These are phyloP conservation scores for Arthromyces matolae DNA, from an alignment of 768 basidiomycete species.

Conservation along the genomic window DNA sequence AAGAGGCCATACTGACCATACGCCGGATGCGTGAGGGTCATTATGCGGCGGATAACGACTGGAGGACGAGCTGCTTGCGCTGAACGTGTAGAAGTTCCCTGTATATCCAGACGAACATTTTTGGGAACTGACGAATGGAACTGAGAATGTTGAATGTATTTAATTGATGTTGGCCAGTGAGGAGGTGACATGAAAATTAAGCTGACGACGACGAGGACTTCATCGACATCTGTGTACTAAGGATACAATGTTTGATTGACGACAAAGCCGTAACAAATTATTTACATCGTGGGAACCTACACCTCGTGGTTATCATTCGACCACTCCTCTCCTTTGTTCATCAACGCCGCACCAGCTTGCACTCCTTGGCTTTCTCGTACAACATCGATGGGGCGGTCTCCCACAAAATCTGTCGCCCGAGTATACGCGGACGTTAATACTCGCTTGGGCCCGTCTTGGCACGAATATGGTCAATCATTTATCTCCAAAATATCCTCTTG, in stretches of 20 bases:
- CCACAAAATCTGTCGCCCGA: conserved; percentile 76
- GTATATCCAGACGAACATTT: conserved; percentile 36
- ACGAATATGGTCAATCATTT: conserved; percentile 81
- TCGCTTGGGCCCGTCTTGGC: conserved; percentile 86
- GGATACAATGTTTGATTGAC: too few relatives aligned
- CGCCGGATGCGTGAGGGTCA: conserved; percentile 64
- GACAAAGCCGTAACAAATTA: not conserved
- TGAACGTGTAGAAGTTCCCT: conserved; percentile 13
- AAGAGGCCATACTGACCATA: conserved; percentile 79
- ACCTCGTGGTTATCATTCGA: conserved; percentile 17
- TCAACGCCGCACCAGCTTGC: conserved; percentile 9
- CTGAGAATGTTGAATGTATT: conserved; percentile 47
- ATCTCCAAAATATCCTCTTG: conserved; percentile 13
- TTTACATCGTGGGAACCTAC: conserved; percentile 28
- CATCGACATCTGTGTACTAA: too few relatives aligned
- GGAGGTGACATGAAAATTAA: conserved; percentile 9
- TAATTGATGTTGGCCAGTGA: conserved; percentile 44
- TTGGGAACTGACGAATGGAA: conserved; percentile 59
- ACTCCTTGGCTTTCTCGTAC: conserved; percentile 6
- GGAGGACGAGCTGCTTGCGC: conserved; percentile 20
- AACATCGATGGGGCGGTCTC: conserved; percentile 62
- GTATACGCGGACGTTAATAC: conserved; percentile 88
- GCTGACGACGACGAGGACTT: not conserved
- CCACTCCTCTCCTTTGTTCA: conserved; percentile 11
- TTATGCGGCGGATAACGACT: conserved; percentile 57